Evolutionary conservation across 257 asterid species (phyloP).

Genomic region (Linderniella brevidens): DNA sequence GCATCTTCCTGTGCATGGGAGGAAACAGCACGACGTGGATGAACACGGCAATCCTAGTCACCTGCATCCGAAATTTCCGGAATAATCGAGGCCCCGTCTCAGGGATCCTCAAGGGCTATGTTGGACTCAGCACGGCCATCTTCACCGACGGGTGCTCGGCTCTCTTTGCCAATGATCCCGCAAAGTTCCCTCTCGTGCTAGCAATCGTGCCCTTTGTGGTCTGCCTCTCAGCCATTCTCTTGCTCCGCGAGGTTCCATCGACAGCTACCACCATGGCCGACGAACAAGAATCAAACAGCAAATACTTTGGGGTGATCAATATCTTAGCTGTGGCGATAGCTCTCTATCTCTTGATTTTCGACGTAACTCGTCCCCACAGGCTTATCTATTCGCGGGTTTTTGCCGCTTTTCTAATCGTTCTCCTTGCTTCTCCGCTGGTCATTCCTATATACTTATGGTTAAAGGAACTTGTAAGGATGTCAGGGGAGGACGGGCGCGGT

Average conservation of each 20-base stretch:
- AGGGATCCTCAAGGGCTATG: conserved; percentile 83
- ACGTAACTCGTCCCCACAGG: conserved; percentile 47
- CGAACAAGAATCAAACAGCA: conserved; percentile 48
- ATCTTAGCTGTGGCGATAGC: conserved; percentile 56
- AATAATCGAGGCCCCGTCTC: conserved; percentile 84
- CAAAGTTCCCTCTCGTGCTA: conserved; percentile 61
- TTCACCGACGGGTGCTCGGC: conserved; percentile 93
- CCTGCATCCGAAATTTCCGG: conserved; percentile 77
- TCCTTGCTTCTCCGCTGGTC: conserved; percentile 51
- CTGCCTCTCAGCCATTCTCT: conserved; percentile 54
- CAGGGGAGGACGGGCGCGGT: conserved; percentile 15
- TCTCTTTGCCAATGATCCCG: conserved; percentile 61
- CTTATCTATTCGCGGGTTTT: conserved; percentile 35
- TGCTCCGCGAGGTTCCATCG: conserved; percentile 79
- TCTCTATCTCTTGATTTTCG: conserved; percentile 50
- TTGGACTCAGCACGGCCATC: conserved; percentile 90
- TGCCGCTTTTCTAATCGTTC: conserved; percentile 42
- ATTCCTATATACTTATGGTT: conserved; percentile 45
- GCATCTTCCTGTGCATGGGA: conserved; percentile 82
- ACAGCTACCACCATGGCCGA: conserved; percentile 44
- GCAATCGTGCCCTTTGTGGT: conserved; percentile 48
- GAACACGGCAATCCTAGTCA: conserved; percentile 86
- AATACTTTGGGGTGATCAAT: conserved; percentile 58
- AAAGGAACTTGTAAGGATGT: conserved; percentile 16
- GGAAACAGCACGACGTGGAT: conserved; percentile 98